Evolutionary conservation across 352 stramenopile genomes (phyloP).

Genomic region (Pythium dissimile): DNA sequence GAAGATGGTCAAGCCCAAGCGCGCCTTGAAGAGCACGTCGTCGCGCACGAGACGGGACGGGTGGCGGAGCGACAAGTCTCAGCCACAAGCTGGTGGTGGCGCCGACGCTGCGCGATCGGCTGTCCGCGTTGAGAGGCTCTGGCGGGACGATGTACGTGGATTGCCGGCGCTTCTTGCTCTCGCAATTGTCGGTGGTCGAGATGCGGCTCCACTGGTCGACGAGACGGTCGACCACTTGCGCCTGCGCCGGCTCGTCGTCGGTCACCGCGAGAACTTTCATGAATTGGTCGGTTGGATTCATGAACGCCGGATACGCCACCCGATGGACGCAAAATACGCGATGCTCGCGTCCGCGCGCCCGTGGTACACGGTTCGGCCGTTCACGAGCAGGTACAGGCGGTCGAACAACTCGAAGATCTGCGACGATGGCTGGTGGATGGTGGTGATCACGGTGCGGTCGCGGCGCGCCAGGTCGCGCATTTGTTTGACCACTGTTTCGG

Average conservation of each 20-base stretch:
- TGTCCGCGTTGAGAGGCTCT: not conserved
- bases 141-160: not conserved
- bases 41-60: slow-evolving; percentile 22
- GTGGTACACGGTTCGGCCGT: slow-evolving; percentile 49
- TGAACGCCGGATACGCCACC: slow-evolving; percentile 49
- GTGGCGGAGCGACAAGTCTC: slow-evolving; percentile 16
- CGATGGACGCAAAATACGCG: slow-evolving; percentile 46
- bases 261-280: slow-evolving; percentile 51
- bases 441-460: slow-evolving; percentile 82
- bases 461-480: slow-evolving; percentile 63
- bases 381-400: slow-evolving; percentile 47
- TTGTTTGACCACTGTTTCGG: slow-evolving; percentile 44
- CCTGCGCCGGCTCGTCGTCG: slow-evolving; percentile 2
- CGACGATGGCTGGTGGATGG: slow-evolving; percentile 68
- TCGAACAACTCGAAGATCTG: slow-evolving; percentile 60
- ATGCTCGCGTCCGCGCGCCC: slow-evolving; percentile 47
- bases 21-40: slow-evolving; percentile 26
- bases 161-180: slow-evolving; percentile 2
- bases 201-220: slow-evolving; percentile 3
- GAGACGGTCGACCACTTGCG: slow-evolving; percentile 8
- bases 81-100: not conserved
- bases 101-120: not conserved
- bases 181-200: not conserved
- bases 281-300: slow-evolving; percentile 66
- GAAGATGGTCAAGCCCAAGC: slow-evolving; percentile 24